Evolutionary conservation across 306 rosid species (phyloP).

Genomic region (Herpetospermum pedunculosum): DNA sequence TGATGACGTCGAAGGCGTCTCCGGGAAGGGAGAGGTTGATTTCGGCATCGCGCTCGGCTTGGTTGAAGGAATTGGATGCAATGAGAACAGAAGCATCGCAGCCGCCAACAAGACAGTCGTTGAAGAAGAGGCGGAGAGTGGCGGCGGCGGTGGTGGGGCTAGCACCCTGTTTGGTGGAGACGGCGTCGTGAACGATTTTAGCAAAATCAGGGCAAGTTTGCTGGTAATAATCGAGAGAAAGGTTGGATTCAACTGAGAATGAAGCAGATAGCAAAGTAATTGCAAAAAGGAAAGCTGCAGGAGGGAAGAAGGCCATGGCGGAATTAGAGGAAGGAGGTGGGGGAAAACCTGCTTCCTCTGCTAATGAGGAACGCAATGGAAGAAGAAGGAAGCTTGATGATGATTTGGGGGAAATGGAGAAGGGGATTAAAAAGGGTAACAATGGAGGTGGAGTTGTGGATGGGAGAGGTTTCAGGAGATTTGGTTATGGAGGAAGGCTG

Average conservation of each 20-base stretch:
- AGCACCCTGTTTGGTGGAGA: conserved; percentile 16
- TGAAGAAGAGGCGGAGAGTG: conserved; percentile 32
- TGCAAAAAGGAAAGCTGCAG: not conserved
- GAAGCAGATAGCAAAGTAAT: not conserved
- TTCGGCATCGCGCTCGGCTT: conserved; percentile 37
- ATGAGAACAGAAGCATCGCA: conserved; percentile 37
- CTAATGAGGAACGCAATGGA: not conserved
- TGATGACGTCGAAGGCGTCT: conserved; percentile 33
- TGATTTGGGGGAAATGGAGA: not conserved
- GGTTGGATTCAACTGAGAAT: conserved; percentile 15
- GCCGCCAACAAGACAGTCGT: conserved; percentile 39
- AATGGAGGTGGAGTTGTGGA: not conserved
- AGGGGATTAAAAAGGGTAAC: not conserved
- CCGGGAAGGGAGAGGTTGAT: conserved; percentile 33
- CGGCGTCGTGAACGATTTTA: conserved; percentile 22
- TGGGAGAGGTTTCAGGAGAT: conserved; percentile 4
- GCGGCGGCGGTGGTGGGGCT: conserved; percentile 39
- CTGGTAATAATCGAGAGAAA: conserved; percentile 25
- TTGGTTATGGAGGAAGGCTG: not conserved
- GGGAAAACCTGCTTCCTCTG: conserved; percentile 14
- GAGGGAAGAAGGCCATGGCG: conserved; percentile 1
- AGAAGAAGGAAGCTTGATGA: not conserved
- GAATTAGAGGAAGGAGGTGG: not conserved
- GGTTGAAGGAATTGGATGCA: conserved; percentile 23
- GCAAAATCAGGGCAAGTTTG: conserved; percentile 30